phyloP scores from a whole-genome alignment of 768 basidiomycete species.

The Leccinum ochraceum region DNA sequence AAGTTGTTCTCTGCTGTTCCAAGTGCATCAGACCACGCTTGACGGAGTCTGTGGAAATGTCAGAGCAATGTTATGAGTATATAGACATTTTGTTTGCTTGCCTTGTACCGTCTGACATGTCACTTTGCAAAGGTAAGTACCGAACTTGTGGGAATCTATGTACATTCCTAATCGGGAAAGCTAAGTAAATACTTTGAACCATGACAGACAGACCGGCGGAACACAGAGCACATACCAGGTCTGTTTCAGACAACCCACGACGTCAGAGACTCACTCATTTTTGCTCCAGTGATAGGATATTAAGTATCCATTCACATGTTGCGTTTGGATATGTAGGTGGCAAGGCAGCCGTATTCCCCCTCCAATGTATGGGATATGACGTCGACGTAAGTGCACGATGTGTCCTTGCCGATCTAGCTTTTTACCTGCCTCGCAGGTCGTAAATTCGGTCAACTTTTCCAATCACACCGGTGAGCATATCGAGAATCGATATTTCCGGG shows the following conservation, averaged over 20 bases:
- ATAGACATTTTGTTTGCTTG: conserved; percentile 25
- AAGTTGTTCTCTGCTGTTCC: conserved; percentile 75
- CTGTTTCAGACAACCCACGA: not conserved
- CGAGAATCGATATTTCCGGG: no score
- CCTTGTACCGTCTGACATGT: conserved; percentile 66
- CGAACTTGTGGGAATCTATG: not conserved
- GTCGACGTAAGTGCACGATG: conserved; percentile 72
- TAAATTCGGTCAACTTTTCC: conserved; percentile 93
- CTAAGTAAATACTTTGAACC: not conserved
- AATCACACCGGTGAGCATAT: conserved; percentile 79
- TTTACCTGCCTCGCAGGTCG: conserved; percentile 46
- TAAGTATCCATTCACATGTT: conserved; percentile 94
- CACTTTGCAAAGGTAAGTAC: not conserved
- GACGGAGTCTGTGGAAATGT: conserved; percentile 58
- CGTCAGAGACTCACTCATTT: conserved; percentile 9
- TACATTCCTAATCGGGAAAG: not conserved
- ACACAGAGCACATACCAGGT: not conserved
- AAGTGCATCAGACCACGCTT: conserved; percentile 81
- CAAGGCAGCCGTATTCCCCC: conserved; percentile 75
- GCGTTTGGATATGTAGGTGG: conserved; percentile 92
- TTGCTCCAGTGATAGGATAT: conserved; percentile 51
- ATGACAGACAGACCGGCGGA: not conserved
- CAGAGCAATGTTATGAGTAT: not conserved
- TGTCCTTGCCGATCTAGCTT: not conserved
- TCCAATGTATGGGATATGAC: conserved; percentile 89